These are phyloP conservation scores for Ogataea degrootiae DNA, from an alignment of 805 yeast genomes.

Conservation along the genomic window DNA sequence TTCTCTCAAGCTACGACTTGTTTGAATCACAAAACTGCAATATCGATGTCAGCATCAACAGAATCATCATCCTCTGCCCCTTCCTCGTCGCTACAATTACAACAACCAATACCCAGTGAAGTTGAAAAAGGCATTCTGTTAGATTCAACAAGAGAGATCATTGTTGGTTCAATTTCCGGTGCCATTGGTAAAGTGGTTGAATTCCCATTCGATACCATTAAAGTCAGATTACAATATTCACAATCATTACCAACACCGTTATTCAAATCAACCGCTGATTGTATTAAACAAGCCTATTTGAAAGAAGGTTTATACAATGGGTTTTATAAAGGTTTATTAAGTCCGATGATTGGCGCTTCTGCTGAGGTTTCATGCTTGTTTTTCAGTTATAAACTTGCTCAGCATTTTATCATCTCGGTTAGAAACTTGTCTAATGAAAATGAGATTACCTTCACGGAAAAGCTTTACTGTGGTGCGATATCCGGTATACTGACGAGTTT, in stretches of 20 bases:
- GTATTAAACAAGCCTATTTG: slow-evolving; percentile 54
- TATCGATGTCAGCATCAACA: too few relatives aligned
- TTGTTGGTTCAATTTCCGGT: slow-evolving; percentile 62
- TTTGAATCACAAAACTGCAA: too few relatives aligned
- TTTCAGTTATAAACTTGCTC: slow-evolving; percentile 52
- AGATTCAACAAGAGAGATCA: slow-evolving; percentile 36
- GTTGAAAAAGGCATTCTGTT: slow-evolving; percentile 10
- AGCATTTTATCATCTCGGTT: slow-evolving; percentile 28
- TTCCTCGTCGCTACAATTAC: too few relatives aligned
- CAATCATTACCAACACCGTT: slow-evolving; percentile 53
- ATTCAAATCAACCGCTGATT: slow-evolving; percentile 57
- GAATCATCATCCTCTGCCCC: too few relatives aligned
- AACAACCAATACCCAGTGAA: too few relatives aligned
- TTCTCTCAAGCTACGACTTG: too few relatives aligned
- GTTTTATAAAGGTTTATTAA: slow-evolving; percentile 71
- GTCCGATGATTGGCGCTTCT: slow-evolving; percentile 89
- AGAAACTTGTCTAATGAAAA: slow-evolving; percentile 13
- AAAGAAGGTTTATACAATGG: slow-evolving; percentile 70
- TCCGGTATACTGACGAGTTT: slow-evolving; percentile 82
- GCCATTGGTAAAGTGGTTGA: slow-evolving; percentile 80
- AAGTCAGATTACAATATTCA: slow-evolving; percentile 73
- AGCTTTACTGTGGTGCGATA: slow-evolving; percentile 66
- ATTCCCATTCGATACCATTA: slow-evolving; percentile 89
- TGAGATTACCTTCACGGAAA: slow-evolving; percentile 23
- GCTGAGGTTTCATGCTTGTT: slow-evolving; percentile 81